A percentile compares a stretch with the other conserved stretches of the same genome.
Conservation (phyloP, 2,329 filamentous ascomycete genomes). For the Leptosphaerulina australis region DNA sequence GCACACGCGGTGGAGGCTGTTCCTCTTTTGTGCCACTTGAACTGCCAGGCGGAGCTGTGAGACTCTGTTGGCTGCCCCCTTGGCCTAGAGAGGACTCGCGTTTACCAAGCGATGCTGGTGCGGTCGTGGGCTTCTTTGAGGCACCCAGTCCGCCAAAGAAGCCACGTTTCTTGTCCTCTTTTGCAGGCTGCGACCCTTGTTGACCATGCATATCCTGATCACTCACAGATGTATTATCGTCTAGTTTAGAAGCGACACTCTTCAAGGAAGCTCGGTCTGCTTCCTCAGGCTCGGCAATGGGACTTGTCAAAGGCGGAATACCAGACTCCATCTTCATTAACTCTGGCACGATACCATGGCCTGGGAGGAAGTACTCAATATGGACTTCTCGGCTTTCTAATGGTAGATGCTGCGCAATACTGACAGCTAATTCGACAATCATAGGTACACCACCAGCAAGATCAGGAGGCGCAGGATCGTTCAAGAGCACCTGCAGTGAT, state of each 20-base stretch:
- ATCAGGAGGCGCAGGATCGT: slow-evolving; percentile 76
- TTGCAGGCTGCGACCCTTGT: slow-evolving; percentile 34
- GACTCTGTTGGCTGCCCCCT: slow-evolving; percentile 46
- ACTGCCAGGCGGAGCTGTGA: slow-evolving; percentile 49
- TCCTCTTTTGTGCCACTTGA: slow-evolving; percentile 50
- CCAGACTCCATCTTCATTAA: slow-evolving; percentile 83
- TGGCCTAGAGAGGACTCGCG: slow-evolving; percentile 48
- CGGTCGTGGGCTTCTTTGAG: slow-evolving; percentile 46
- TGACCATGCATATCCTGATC: slow-evolving; percentile 44
- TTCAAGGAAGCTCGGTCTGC: slow-evolving; percentile 49
- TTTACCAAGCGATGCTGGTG: slow-evolving; percentile 46
- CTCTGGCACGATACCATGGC: slow-evolving; percentile 69
- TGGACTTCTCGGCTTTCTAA: slow-evolving; percentile 89
- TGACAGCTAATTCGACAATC: slow-evolving; percentile 90
- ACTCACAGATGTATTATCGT: slow-evolving; percentile 36
- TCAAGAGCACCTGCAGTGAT: slow-evolving; percentile 73
- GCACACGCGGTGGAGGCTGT: slow-evolving; percentile 51
- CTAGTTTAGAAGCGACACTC: slow-evolving; percentile 42
- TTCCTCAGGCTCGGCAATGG: slow-evolving; percentile 50
- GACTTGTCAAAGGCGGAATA: slow-evolving; percentile 54
- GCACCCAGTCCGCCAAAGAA: slow-evolving; percentile 54
- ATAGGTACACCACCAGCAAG: slow-evolving; percentile 88
- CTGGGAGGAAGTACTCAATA: slow-evolving; percentile 83
- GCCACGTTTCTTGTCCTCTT: slow-evolving; percentile 46
- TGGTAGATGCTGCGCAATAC: slow-evolving; percentile 83